These are phyloP conservation scores for Dissophora ornata DNA, from an alignment of 192 early-diverging fungal species.

Conservation along the genomic window DNA sequence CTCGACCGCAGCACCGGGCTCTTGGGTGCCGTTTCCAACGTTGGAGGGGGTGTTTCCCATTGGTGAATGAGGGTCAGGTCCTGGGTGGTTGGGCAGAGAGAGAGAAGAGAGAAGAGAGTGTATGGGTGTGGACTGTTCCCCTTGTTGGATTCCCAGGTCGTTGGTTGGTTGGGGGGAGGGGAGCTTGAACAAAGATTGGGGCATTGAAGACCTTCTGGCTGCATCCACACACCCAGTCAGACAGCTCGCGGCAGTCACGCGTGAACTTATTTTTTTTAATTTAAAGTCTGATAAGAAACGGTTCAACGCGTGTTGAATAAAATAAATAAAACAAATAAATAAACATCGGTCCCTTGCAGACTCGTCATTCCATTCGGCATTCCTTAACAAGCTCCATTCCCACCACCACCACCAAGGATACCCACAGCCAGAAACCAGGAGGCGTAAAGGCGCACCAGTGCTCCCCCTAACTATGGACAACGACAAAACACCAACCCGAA, in stretches of 20 bases:
- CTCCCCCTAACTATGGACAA: too few species aligned
- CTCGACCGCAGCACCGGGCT: slow-evolving; percentile 29
- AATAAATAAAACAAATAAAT: too few species aligned
- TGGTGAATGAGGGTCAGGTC: not conserved
- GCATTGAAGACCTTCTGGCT: too few species aligned
- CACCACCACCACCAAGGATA: too few species aligned
- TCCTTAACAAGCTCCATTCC: too few species aligned
- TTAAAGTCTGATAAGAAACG: not conserved
- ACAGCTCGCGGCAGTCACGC: not conserved
- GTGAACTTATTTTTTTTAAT: not conserved
- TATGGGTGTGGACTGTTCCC: not conserved
- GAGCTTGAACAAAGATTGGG: not conserved
- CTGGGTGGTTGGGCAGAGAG: not conserved
- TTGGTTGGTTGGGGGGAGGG: not conserved
- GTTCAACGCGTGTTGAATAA: too few species aligned
- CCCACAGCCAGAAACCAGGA: too few species aligned
- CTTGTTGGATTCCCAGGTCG: too few species aligned
- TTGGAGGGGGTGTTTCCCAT: slow-evolving; percentile 54
- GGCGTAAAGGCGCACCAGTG: too few species aligned
- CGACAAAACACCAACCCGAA: too few species aligned
- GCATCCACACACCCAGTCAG: not conserved
- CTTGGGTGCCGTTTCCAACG: slow-evolving; percentile 7
- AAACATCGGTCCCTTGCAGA: too few species aligned
- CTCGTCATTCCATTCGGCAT: too few species aligned
- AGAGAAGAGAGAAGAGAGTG: not conserved